Conservation (phyloP, 139 green algal genomes). For the Limnomonas spitsbergensis region DNA sequence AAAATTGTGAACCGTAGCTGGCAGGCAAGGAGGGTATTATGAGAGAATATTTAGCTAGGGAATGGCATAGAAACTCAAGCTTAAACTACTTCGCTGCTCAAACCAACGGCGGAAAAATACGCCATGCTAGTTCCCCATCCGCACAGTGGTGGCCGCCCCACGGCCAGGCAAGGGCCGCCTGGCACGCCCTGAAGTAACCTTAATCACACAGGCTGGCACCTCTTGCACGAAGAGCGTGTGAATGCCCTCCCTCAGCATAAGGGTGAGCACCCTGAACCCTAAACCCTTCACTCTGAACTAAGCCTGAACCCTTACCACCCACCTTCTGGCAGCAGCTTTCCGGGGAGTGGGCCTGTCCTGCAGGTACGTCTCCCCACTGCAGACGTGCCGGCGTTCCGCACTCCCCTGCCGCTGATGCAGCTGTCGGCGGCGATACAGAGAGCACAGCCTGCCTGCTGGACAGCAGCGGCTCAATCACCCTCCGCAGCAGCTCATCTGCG, state of each 20-base stretch:
- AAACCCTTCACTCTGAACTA: background rate
- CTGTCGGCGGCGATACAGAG: background rate
- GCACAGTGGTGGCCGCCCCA: no score
- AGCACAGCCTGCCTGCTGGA: background rate
- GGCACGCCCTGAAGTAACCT: no score
- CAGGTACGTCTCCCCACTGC: background rate
- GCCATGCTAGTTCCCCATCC: no score
- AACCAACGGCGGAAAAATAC: no score
- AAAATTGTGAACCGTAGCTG: no score
- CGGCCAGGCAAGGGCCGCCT: no score
- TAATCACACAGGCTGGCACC: background rate
- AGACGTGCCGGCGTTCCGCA: background rate
- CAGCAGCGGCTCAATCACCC: slow-evolving; percentile 16
- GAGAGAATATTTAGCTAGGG: no score
- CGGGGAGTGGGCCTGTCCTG: background rate
- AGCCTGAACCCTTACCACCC: background rate
- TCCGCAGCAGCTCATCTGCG: slow-evolving; percentile 3
- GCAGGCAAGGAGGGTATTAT: no score
- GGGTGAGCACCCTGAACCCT: background rate
- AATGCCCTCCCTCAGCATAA: background rate
- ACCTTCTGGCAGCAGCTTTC: background rate
- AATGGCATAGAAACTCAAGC: no score
- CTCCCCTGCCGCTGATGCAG: no score
- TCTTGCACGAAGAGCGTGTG: background rate
- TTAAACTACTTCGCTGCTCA: no score